Evolutionary conservation across 2,329 filamentous ascomycete genomes (phyloP).

Genomic region (Venturia pyrina): DNA sequence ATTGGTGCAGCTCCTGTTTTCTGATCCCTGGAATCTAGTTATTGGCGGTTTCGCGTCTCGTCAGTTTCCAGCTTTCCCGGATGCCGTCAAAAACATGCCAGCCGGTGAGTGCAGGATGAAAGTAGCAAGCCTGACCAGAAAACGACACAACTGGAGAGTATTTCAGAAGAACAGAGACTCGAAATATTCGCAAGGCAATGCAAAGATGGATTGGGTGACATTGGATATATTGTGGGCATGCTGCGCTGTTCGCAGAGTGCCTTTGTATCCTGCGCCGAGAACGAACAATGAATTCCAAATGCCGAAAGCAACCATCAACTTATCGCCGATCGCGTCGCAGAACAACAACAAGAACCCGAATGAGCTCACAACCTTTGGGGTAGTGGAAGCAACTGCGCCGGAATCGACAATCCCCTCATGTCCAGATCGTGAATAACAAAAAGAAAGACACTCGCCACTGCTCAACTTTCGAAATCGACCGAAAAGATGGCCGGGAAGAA

Average conservation of each 20-base stretch:
- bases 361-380: neutral
- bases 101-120: neutral
- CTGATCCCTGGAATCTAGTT: too few species aligned
- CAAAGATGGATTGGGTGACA: neutral
- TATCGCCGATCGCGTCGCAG: neutral
- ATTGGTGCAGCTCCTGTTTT: too few species aligned
- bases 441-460: neutral
- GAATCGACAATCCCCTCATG: neutral
- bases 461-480: neutral
- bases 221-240: neutral
- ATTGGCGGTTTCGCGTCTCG: neutral
- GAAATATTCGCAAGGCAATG: neutral
- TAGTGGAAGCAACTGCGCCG: neutral
- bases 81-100: neutral
- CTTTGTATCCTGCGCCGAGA: neutral
- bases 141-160: neutral
- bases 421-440: neutral
- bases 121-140: neutral
- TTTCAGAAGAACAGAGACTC: neutral
- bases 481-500: neutral
- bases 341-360: neutral
- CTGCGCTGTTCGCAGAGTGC: neutral
- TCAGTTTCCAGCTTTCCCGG: neutral
- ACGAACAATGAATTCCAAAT: neutral
- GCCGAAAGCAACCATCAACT: neutral